phyloP scores from a whole-genome alignment of 192 early-diverging fungal species.

The Coemansia sp. region DNA sequence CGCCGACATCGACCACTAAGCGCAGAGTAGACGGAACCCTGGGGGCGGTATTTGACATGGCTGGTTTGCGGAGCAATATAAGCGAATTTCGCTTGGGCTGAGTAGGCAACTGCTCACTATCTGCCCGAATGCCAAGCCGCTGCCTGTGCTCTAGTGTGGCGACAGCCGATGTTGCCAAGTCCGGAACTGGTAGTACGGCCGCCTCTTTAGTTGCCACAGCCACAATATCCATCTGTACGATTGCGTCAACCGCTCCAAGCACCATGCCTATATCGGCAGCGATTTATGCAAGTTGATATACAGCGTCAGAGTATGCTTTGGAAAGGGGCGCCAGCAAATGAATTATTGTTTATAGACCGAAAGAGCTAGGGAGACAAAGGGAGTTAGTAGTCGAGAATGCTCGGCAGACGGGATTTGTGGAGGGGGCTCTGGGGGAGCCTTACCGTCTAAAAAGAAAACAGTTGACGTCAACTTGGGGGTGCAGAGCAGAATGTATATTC shows the following conservation, averaged over 20 bases:
- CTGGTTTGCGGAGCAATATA: background rate
- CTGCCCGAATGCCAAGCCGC: background rate
- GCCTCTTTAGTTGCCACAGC: background rate
- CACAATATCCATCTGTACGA: background rate
- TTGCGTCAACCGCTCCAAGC: background rate
- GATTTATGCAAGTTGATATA: background rate
- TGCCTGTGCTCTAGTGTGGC: background rate
- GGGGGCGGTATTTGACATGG: slow-evolving; percentile 19
- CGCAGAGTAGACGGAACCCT: slow-evolving; percentile 46
- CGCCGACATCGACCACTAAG: slow-evolving; percentile 19
- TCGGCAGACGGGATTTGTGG: background rate
- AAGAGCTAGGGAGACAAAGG: background rate
- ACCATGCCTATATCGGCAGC: background rate
- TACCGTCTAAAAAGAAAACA: background rate
- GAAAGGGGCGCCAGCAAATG: background rate
- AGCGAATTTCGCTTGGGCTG: background rate
- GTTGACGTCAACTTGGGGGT: background rate
- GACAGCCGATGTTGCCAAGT: background rate
- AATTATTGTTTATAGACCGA: background rate
- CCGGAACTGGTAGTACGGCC: background rate
- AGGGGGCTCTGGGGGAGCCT: slow-evolving; percentile 1
- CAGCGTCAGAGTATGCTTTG: background rate
- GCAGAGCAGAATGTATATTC: background rate
- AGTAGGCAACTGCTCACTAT: background rate
- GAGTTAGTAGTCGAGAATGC: background rate